Base-by-base conservation (phyloP, 345 rosid species). In the Hibiscus trionum region DNA sequence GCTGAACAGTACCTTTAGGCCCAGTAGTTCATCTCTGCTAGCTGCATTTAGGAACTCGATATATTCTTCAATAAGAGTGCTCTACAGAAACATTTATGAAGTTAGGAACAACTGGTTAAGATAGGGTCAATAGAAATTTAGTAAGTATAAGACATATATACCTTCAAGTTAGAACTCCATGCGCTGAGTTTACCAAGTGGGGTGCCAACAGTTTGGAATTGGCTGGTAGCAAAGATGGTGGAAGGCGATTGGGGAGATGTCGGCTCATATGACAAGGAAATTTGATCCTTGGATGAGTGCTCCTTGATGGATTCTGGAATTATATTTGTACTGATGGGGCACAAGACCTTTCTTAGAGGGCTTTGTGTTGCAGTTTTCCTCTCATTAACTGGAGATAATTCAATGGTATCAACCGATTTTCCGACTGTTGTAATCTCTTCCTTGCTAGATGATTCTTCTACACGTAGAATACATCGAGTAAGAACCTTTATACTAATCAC, bases 11-110 rank as follows among this genome's bases (percentile, higher is more conserved):
- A 93, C 96, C 96, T 90, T 95, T 73, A 95, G 73, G 64, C 86
- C 92, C 44, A 80, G 46, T 3, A 95, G 85, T 82, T 95, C 94
- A 56, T 88, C 98, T 78, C 97, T 93, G 83, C 87, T 87, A 47
- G 97, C 97, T 24, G 83, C 77, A 50, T 95, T 95, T 67, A 95
- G 79, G 79, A 90, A 83, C 71, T 81, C 81, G 7, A 93, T 72
- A 26, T 90, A 95, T 79, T 89, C 90, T 59, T 84, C 83, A 3
- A 87, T 56, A 21, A 90, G 88, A 33, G 85, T 78, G 47, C 69
- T 82, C 99, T 95, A 88, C 73, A 70, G 66, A 39, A 53, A 81
- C 42, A 73, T 66, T 35, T 24, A 1, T 33, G 50, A 73, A 31
- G 71, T 62, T 17, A 55, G 69, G 69, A 67, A 73, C 37, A 50